phyloP scores from a whole-genome alignment of 2,329 filamentous ascomycete species.

The Talaromyces sp. region DNA sequence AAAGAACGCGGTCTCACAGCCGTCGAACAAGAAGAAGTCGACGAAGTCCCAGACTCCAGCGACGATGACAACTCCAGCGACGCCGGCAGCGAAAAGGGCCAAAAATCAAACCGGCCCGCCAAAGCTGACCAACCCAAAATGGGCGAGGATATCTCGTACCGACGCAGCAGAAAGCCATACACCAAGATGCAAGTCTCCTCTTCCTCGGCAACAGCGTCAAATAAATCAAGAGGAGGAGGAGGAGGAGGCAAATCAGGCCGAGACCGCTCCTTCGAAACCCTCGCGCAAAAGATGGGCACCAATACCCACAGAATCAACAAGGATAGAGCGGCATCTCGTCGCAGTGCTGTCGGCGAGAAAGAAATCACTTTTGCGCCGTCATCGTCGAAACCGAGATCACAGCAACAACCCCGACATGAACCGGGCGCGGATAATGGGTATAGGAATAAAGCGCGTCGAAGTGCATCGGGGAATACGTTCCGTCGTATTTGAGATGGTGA shows the following conservation, averaged over 20 bases:
- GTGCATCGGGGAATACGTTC: conserved; percentile 51
- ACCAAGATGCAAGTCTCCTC: conserved; percentile 60
- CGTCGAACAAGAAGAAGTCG: conserved; percentile 61
- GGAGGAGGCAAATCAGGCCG: conserved; percentile 37
- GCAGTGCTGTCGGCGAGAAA: conserved; percentile 49
- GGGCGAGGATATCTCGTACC: conserved; percentile 56
- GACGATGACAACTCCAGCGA: conserved; percentile 32
- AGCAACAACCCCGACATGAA: not conserved
- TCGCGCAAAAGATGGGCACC: conserved; percentile 49
- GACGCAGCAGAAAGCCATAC: conserved; percentile 50
- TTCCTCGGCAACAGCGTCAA: conserved; percentile 46
- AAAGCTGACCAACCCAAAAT: conserved; percentile 37
- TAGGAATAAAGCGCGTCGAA: conserved; percentile 46
- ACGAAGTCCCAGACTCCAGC: conserved; percentile 48
- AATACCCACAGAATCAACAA: conserved; percentile 25
- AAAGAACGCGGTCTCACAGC: conserved; percentile 58
- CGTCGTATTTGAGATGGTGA: conserved; percentile 17
- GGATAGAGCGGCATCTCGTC: conserved; percentile 22
- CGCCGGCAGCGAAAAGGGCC: not conserved
- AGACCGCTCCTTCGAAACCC: conserved; percentile 59
- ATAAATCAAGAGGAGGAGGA: conserved; percentile 23
- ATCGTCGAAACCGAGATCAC: conserved; percentile 5
- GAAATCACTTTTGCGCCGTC: conserved; percentile 61
- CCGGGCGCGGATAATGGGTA: conserved; percentile 26
- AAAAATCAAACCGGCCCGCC: conserved; percentile 26